These are phyloP conservation scores for Fusarium tanahbumbuense DNA, from an alignment of 2,329 filamentous ascomycete species.

Conservation along the genomic window DNA sequence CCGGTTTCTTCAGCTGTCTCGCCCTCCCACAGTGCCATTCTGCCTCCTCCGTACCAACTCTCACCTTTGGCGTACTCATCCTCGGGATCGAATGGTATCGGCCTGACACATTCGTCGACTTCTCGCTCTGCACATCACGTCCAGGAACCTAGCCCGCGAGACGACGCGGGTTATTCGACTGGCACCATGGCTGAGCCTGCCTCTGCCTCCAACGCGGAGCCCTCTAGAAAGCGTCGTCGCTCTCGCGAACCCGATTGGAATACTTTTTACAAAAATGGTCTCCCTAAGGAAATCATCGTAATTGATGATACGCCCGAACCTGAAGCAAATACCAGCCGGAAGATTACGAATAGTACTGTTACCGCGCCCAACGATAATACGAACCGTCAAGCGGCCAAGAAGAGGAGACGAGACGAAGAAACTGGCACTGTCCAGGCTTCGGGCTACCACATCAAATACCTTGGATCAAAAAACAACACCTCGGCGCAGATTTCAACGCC, in stretches of 20 bases:
- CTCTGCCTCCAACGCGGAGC: slow-evolving; percentile 47
- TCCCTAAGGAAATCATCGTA: slow-evolving; percentile 87
- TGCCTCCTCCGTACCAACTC: slow-evolving; percentile 47
- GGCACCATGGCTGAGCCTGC: slow-evolving; percentile 45
- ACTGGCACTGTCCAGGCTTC: slow-evolving; percentile 65
- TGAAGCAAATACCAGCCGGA: slow-evolving; percentile 57
- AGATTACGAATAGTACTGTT: slow-evolving; percentile 51
- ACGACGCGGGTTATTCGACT: slow-evolving; percentile 44
- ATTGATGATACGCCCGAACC: slow-evolving; percentile 79
- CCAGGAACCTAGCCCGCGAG: slow-evolving; percentile 47
- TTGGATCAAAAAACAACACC: slow-evolving; percentile 77
- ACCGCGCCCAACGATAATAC: slow-evolving; percentile 48
- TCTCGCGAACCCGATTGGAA: slow-evolving; percentile 80
- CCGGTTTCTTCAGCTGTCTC: slow-evolving; percentile 46
- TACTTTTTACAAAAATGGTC: slow-evolving; percentile 83
- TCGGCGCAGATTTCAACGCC: slow-evolving; percentile 74
- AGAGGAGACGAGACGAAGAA: slow-evolving; percentile 74
- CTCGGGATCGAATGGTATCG: slow-evolving; percentile 49
- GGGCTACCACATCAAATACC: slow-evolving; percentile 78
- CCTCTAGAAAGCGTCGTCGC: slow-evolving; percentile 64
- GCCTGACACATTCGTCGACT: slow-evolving; percentile 47
- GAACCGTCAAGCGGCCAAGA: slow-evolving; percentile 72
- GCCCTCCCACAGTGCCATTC: slow-evolving; percentile 41
- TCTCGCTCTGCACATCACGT: slow-evolving; percentile 48
- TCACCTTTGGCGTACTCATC: slow-evolving; percentile 49